Percentiles rank a stretch among this genome's conserved stretches.
phyloP scores from a whole-genome alignment of 345 rosid species.

The Hibiscus syriacus region DNA sequence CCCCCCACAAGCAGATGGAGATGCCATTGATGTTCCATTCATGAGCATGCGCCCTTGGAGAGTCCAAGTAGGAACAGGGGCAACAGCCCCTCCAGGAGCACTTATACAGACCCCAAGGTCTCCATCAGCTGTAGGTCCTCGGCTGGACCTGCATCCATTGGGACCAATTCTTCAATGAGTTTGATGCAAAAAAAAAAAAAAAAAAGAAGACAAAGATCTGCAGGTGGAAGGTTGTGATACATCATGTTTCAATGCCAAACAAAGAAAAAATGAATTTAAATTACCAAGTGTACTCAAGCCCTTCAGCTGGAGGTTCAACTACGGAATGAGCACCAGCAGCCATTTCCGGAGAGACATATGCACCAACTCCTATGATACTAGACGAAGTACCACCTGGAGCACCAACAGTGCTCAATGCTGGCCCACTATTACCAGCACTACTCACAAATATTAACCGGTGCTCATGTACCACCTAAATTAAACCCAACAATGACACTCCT shows the following conservation, averaged over 20 bases:
- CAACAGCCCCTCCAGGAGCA: conserved; percentile 99
- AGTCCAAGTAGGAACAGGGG: conserved; percentile 99
- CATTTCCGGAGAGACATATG: conserved; percentile 97
- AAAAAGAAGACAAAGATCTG: not conserved
- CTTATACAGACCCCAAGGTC: conserved; percentile 91
- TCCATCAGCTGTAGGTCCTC: conserved; percentile 97
- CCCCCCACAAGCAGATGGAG: conserved; percentile 99
- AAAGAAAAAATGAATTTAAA: conserved; percentile 14
- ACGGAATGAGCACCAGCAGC: conserved; percentile 92
- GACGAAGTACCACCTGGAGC: conserved; percentile 99
- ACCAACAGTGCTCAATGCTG: conserved; percentile 92
- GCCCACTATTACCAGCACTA: conserved; percentile 99
- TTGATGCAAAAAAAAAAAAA: conserved; percentile 17
- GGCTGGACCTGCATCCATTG: conserved; percentile 75
- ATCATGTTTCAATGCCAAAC: not conserved
- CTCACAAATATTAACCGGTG: conserved; percentile 82
- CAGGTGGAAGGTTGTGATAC: not conserved
- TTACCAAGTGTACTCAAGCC: conserved; percentile 94
- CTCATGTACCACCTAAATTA: conserved; percentile 78
- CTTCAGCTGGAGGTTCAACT: conserved; percentile 90
- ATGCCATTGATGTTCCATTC: conserved; percentile 99
- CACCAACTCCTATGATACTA: conserved; percentile 94
- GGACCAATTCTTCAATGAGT: conserved; percentile 13
- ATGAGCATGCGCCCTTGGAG: conserved; percentile 96
- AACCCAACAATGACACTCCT: conserved; percentile 10